Evolutionary conservation across 208 protist species (phyloP).

Genomic region (Acanthamoeba divionensis): DNA sequence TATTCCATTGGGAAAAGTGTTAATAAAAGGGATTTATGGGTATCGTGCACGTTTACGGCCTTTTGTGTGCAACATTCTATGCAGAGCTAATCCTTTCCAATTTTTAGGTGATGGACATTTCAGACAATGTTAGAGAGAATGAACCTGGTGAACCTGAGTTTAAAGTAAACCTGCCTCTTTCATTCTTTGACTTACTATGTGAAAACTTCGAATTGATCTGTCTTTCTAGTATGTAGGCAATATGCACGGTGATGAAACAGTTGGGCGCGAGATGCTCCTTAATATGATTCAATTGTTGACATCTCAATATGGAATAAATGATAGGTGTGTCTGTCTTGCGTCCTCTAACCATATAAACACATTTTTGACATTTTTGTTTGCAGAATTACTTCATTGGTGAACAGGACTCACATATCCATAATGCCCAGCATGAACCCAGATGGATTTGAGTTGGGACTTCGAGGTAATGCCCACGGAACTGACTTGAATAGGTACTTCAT

Average conservation of each 20-base stretch:
- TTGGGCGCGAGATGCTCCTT: conserved; percentile 64
- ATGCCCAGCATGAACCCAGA: conserved; percentile 75
- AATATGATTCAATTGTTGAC: conserved; percentile 47
- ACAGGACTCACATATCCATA: conserved; percentile 62
- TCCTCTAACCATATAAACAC: not conserved
- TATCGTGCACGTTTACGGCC: not conserved
- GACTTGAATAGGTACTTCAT: not conserved
- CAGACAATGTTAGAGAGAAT: conserved; percentile 25
- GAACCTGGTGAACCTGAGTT: conserved; percentile 52
- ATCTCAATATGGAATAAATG: not conserved
- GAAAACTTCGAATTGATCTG: not conserved
- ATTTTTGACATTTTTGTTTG: not conserved
- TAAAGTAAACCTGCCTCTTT: not conserved
- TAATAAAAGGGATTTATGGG: conserved; percentile 40
- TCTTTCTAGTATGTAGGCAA: conserved; percentile 69
- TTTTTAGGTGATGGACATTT: conserved; percentile 26
- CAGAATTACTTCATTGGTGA: conserved; percentile 14
- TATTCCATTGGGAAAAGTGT: not conserved
- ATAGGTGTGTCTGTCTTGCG: not conserved
- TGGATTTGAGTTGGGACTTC: conserved; percentile 46
- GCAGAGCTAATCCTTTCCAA: not conserved
- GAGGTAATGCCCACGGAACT: not conserved
- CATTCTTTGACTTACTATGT: not conserved
- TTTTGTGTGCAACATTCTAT: not conserved
- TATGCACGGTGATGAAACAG: conserved; percentile 75